A percentile compares a stretch with the other conserved stretches of the same genome.
These are phyloP conservation scores for Plasmodium vivax DNA, from an alignment of 169 alveolate species.

Conservation along the genomic window DNA sequence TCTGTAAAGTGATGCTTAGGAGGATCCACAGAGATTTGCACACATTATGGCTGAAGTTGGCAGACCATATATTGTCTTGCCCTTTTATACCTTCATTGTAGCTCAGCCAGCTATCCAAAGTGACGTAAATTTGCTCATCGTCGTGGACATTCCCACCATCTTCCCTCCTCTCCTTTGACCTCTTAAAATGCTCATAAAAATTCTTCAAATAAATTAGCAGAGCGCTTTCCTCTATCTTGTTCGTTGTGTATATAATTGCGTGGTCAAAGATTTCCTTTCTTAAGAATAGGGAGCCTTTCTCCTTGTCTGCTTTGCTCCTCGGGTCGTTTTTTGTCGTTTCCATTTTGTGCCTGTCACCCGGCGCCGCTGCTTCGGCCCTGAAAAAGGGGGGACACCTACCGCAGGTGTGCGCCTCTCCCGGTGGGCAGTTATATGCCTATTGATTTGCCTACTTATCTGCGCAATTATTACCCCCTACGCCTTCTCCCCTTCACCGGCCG, in stretches of 20 bases:
- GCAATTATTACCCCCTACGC: background rate
- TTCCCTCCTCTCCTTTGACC: background rate
- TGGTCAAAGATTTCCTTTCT: constrained; percentile 72
- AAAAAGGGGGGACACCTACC: background rate
- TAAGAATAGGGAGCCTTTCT: background rate
- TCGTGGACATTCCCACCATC: background rate
- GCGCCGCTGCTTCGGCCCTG: too few species aligned
- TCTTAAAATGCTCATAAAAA: constrained; percentile 63
- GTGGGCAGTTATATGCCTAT: background rate
- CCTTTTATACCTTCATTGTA: constrained; percentile 49
- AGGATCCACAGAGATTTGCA: constrained; percentile 65
- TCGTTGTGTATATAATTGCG: constrained; percentile 56
- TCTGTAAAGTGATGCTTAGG: constrained; percentile 51
- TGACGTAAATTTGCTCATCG: constrained; percentile 47
- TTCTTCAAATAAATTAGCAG: constrained; percentile 37
- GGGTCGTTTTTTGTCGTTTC: background rate
- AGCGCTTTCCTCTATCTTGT: constrained; percentile 20
- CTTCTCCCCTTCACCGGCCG: background rate
- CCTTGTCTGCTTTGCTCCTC: background rate
- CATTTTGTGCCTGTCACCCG: background rate
- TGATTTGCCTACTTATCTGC: background rate
- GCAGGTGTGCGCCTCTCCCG: background rate
- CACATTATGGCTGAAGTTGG: constrained; percentile 8
- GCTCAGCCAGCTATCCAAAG: constrained; percentile 24
- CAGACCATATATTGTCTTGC: constrained; percentile 13